Evolutionary conservation across 805 yeast species (phyloP).

Genomic region (Candida pseudoglaebosa): DNA sequence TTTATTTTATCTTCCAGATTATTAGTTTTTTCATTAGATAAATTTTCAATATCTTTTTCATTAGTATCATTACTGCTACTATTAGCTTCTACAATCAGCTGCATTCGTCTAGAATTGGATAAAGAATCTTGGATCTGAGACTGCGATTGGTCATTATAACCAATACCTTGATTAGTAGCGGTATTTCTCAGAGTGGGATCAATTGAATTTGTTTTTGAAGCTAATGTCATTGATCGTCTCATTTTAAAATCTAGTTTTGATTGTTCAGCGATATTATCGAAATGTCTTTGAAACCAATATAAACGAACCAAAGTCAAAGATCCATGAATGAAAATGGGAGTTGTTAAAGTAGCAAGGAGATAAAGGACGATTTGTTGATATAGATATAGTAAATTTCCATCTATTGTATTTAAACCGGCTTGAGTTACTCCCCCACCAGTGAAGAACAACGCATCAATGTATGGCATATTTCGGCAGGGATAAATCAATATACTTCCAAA

Average conservation of each 20-base stretch:
- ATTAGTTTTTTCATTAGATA: neutral
- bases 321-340: slow-evolving; percentile 88
- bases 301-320: slow-evolving; percentile 71
- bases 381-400: slow-evolving; percentile 56
- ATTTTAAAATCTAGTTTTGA: slow-evolving; percentile 78
- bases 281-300: slow-evolving; percentile 84
- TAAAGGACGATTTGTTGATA: slow-evolving; percentile 82
- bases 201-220: slow-evolving; percentile 27
- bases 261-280: slow-evolving; percentile 72
- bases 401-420: slow-evolving; percentile 84
- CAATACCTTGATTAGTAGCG: slow-evolving; percentile 27
- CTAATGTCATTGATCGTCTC: slow-evolving; percentile 75
- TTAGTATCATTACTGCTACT: slow-evolving; percentile 3
- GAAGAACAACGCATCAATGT: slow-evolving; percentile 78
- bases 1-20: too few relatives aligned
- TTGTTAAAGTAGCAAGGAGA: slow-evolving; percentile 59
- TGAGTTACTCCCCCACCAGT: slow-evolving; percentile 80
- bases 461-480: slow-evolving; percentile 61
- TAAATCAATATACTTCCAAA: slow-evolving; percentile 72
- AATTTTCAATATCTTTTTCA: slow-evolving; percentile 8
- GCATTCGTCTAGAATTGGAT: too few relatives aligned
- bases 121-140: too few relatives aligned
- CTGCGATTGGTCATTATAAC: slow-evolving; percentile 10
- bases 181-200: slow-evolving; percentile 23
- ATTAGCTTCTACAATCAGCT: neutral